Conservation (phyloP, 192 early-diverging fungal genomes). For the Paraglomus occultum region DNA sequence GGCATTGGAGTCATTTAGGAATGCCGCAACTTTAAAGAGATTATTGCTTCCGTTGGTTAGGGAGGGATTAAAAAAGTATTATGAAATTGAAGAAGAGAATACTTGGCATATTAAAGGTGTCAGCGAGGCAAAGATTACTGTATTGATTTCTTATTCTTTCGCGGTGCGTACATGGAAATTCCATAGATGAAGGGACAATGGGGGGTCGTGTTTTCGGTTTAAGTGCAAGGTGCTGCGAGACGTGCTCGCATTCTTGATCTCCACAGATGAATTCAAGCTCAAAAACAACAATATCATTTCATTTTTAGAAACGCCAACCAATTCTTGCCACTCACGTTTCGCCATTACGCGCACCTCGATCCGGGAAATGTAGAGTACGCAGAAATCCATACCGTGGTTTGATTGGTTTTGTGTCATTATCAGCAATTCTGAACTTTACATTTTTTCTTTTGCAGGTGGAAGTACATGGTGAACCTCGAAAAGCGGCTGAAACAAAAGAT, state of each 20-base stretch:
- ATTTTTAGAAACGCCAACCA: conserved; percentile 32
- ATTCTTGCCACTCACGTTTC: conserved; percentile 39
- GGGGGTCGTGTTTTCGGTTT: conserved; percentile 24
- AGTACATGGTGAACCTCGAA: conserved; percentile 53
- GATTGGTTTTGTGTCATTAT: not conserved
- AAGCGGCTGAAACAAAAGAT: conserved; percentile 59
- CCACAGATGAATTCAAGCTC: too few species aligned
- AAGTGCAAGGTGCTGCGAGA: too few species aligned
- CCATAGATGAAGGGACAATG: not conserved
- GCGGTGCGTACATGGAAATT: conserved; percentile 35
- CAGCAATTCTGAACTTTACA: not conserved
- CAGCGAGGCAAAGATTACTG: conserved; percentile 53
- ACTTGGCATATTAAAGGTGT: conserved; percentile 11
- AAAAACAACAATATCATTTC: not conserved
- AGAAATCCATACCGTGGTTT: not conserved
- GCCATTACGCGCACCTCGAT: conserved; percentile 25
- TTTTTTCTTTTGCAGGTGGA: conserved; percentile 44
- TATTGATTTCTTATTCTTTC: conserved; percentile 54
- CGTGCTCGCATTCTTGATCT: too few species aligned
- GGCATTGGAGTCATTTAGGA: conserved; percentile 38
- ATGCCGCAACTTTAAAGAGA: conserved; percentile 30
- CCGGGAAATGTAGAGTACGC: conserved; percentile 26
- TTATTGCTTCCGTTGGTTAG: conserved; percentile 40
- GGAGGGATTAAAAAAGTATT: conserved; percentile 48
- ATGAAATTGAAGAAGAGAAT: conserved; percentile 31